These are phyloP conservation scores for Xerocomellus dryophilus DNA, from an alignment of 768 basidiomycete species.

Conservation along the genomic window DNA sequence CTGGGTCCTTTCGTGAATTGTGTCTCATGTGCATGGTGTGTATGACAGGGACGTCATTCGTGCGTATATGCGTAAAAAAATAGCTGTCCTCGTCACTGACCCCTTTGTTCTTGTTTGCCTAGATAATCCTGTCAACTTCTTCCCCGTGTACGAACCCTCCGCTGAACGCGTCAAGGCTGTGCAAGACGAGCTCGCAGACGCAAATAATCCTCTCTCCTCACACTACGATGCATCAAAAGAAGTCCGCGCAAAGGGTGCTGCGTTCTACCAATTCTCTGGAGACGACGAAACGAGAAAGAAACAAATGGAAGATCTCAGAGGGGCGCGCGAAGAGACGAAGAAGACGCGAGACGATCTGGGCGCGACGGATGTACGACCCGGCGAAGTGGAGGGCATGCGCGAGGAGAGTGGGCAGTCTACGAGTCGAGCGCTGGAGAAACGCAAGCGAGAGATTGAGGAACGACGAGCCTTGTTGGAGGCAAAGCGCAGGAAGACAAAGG, in stretches of 20 bases:
- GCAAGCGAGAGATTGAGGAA: constrained; percentile 72
- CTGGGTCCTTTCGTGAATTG: not conserved
- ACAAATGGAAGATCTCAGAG: constrained; percentile 82
- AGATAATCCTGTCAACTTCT: constrained; percentile 84
- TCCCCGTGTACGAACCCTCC: constrained; percentile 85
- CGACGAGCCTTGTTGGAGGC: constrained; percentile 57
- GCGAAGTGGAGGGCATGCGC: constrained; percentile 78
- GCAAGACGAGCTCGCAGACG: constrained; percentile 63
- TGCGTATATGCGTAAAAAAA: constrained; percentile 25
- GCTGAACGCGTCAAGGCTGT: constrained; percentile 76
- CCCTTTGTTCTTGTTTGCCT: not conserved
- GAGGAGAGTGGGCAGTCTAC: constrained; percentile 32
- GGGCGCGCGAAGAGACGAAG: constrained; percentile 69
- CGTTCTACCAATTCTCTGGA: constrained; percentile 85
- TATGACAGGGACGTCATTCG: constrained; percentile 56
- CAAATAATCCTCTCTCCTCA: constrained; percentile 60
- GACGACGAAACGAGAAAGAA: constrained; percentile 75
- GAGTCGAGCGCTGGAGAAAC: constrained; percentile 61
- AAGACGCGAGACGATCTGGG: constrained; percentile 55
- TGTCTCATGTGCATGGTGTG: constrained; percentile 6
- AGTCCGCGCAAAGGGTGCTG: constrained; percentile 85
- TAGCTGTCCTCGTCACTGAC: not conserved
- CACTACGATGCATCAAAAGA: constrained; percentile 86
- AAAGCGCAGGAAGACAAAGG: constrained; percentile 56
- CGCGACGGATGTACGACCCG: constrained; percentile 57